Percentiles rank a stretch among this genome's conserved stretches.
Conservation (phyloP, 2,329 filamentous ascomycete genomes). For the Beauveria rudraprayagi region DNA sequence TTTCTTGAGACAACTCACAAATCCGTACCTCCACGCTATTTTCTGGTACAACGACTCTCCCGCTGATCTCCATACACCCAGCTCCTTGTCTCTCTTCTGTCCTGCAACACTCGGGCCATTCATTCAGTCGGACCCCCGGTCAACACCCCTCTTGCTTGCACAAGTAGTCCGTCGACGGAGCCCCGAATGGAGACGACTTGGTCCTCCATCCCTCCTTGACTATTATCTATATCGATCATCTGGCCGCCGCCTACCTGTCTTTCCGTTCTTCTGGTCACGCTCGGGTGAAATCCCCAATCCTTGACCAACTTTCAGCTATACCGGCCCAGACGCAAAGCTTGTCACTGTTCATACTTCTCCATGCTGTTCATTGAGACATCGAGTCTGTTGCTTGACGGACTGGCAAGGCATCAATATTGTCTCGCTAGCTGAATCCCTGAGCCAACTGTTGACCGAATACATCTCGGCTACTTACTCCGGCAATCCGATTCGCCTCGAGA, state of each 20-base stretch:
- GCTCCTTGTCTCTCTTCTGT: background rate
- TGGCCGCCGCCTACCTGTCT: background rate
- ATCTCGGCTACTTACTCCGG: background rate
- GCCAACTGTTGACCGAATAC: background rate
- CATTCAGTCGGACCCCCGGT: background rate
- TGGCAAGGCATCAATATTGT: background rate
- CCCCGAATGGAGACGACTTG: background rate
- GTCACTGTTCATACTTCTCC: background rate
- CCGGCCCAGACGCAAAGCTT: background rate
- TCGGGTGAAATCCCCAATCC: background rate
- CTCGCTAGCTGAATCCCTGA: background rate
- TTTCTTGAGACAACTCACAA: constrained; percentile 7
- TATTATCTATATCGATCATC: background rate
- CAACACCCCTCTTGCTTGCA: background rate
- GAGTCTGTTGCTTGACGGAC: background rate
- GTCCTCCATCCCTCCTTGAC: background rate
- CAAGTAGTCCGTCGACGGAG: background rate
- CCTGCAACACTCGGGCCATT: background rate
- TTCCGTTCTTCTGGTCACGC: background rate
- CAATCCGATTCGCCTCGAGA: background rate
- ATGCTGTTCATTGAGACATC: background rate
- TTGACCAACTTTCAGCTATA: background rate
- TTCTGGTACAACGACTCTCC: background rate
- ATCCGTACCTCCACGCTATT: background rate
- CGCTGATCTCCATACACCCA: background rate